Evolutionary conservation across 1,284 basidiomycete genomes (phyloP), one percentile per base, ranked within the genome.

Genomic region (Schizopora paradoxa): DNA sequence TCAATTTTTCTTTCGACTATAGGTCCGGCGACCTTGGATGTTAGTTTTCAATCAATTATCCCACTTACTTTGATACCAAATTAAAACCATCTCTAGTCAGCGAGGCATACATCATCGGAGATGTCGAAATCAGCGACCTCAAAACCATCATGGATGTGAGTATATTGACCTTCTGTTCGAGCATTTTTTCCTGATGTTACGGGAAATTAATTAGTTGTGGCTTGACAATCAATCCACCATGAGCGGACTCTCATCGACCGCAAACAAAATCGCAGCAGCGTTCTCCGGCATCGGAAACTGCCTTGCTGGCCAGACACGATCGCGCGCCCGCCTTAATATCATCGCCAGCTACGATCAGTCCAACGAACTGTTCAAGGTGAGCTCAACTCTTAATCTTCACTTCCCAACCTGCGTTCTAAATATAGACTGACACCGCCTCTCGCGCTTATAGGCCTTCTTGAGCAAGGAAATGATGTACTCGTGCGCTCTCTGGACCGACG

Each of bases 401-500:
- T n/a, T n/a, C n/a, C n/a, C n/a, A n/a, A n/a, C n/a, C n/a, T n/a
- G n/a, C n/a, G n/a, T n/a, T n/a, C 13, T 21, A 39, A 22, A 10
- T 41, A 49, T 5, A 44, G 26, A 35, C 67, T 23, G 55, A 55
- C 28, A 63, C 64, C 52, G 61, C 67, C 29, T 61, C 55, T 16
- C 62, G 62, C 40, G 37, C 38, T 33, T 38, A 25, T 49, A 86
- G 75, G 81, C 86, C 7, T 93, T 94, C 69, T 68, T 94, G 18
- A 86, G 82, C 54, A 69, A 74, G 43, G 91, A 94, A 64, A 94
- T 95, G 91, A 93, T 91, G 76, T 94, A 94, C 65, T 91, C 87
- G 0, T 92, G 87, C 58, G 90, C 79, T 2, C 74, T 92, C 39
- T 93, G 86, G 80, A 69, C 67, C 41, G 77, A 84, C 32, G 71